Base-by-base conservation (phyloP, 225 moss, liverwort and hornwort genomes). In the Lunularia cruciata region DNA sequence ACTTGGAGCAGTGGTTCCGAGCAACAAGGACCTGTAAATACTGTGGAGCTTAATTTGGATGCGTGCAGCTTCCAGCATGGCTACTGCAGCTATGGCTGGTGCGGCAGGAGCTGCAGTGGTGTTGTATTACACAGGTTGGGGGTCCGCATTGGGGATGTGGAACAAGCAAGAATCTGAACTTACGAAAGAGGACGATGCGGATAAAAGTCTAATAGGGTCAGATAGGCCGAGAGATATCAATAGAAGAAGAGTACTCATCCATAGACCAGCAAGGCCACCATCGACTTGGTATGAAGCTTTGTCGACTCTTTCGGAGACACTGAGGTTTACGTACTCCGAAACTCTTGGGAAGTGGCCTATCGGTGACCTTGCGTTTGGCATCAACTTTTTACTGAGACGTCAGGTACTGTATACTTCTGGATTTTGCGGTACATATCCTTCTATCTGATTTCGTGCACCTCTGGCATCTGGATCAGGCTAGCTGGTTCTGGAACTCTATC, bases 321-420 rank as follows among this genome's bases (percentile, higher is more conserved):
- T 98, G 49, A 87, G 96, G 38, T 98, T 98, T 65, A 98, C 96
- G 1, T 98, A 98, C 64, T 89, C 96, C 8, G 96, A 98, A 83
- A 98, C 96, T 68, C 81, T 98, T 39, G 96, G 96, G 51, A 98
- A 98, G 78, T 98, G 96, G 96, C 96, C 96, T 22, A 92, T 98
- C 53, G 96, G 96, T 18, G 96, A 98, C 62, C 73, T 98, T 69
- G 96, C 96, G 10, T 98, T 98, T 76, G 96, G 96, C 43, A 98
- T 98, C 43, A 98, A 92, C 51, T 92, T 88, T 63, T 92, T 98
- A 40, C 75, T 95, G 54, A 81, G 91, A 72, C 85, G 83, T 38
- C 90, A 93, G 71, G 83, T 84, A 64, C 55, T 59, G 54, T 30
- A 8, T 12, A 3, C 34, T 28, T 28, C 54, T 25, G n/a, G n/a